Evolutionary conservation across 345 rosid species (phyloP).

Genomic region (Linum lewisii): DNA sequence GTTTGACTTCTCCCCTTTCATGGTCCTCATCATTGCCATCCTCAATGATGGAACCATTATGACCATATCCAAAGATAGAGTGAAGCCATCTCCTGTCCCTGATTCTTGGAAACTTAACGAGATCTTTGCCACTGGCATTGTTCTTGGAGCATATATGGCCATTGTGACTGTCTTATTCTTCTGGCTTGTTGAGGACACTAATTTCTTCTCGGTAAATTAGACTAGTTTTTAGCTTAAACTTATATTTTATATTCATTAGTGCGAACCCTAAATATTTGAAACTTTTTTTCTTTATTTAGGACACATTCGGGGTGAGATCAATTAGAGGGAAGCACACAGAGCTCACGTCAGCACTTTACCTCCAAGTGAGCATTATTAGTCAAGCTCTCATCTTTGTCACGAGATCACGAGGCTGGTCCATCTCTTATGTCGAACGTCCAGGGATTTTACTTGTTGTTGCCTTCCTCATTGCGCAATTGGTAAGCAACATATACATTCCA

Average conservation of each 20-base stretch:
- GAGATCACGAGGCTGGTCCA: conserved; percentile 3
- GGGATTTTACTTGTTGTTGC: background rate
- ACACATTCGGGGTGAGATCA: conserved; percentile 1
- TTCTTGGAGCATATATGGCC: conserved; percentile 3
- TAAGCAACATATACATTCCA: background rate
- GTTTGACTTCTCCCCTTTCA: conserved; percentile 5
- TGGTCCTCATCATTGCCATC: conserved; percentile 5
- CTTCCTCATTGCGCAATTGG: background rate
- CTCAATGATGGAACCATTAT: conserved; percentile 2
- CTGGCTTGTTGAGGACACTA: background rate
- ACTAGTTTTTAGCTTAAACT: too few species aligned
- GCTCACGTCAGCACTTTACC: background rate
- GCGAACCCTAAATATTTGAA: background rate
- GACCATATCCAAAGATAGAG: conserved; percentile 4
- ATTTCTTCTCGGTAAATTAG: background rate
- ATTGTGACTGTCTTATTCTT: background rate
- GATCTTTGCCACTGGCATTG: conserved; percentile 3
- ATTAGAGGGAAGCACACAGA: background rate
- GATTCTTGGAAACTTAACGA: conserved; percentile 4
- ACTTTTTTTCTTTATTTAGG: background rate
- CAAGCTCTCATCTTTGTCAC: conserved; percentile 6
- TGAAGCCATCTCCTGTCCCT: conserved; percentile 3
- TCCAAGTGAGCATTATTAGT: conserved; percentile 4
- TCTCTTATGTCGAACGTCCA: conserved; percentile 1
- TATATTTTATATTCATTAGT: background rate